Base-by-base conservation (phyloP, 2,329 filamentous ascomycete genomes). In the Colletotrichum noveboracense region DNA sequence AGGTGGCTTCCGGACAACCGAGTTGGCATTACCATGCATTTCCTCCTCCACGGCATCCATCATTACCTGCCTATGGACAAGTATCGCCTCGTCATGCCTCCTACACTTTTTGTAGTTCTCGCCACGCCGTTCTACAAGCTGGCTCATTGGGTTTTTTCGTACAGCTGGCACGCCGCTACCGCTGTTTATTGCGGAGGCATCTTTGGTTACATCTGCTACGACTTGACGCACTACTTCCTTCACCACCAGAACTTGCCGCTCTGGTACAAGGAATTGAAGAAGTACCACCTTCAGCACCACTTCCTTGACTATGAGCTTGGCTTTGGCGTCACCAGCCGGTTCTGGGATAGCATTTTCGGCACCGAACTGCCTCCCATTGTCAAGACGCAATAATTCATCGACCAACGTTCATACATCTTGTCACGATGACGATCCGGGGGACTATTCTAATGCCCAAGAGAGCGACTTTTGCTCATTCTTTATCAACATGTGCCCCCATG, bases 41-140 rank as follows among this genome's bases (percentile, higher is more conserved):
- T 99, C 87, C 87, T 98, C 55, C 94, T 99, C 30, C 97, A 99
- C 81, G 97, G 97, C 78, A 95, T 99, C 78, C 97, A 99, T 83
- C 97, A 99, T 86, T 99, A 98, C 85, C 91, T 99, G 6, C 97
- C 97, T n/a, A 98, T 99, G 97, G 97, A 99, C 87, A 96, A 94
- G 82, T 96, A 98, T 81, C 93, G 97, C 76, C 93, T 99, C 12
- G 97, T 99, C 78, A 98, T 99, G 97, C 97, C 97, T 2, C 97
- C 97, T 0, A 91, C 95, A 0, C 89, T 99, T 5, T 98, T 99
- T 83, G 77, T 96, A 28, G 90, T 91, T 14, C 92, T 99, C 24
- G 96, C 96, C 7, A 90, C 91, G 0, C 97, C 97, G 0, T 98
- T 98, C 88, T 99, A 95, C 94, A 95, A 95, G 84, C 88, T 99